Base-by-base conservation (phyloP, 352 stramenopile genomes). In the Globisporangium nunn region DNA sequence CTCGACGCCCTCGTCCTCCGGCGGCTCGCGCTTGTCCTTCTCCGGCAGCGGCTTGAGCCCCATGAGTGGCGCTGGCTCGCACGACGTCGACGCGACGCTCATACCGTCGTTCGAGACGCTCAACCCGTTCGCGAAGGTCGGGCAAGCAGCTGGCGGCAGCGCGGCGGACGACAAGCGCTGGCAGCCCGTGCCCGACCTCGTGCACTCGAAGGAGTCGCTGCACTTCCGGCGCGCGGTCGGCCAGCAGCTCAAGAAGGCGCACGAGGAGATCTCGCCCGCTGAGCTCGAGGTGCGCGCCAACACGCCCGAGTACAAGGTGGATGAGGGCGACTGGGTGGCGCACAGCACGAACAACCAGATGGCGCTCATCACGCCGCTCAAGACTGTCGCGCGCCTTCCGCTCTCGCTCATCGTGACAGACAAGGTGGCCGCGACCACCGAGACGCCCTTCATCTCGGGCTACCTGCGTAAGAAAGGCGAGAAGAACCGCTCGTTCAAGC, bases 231-330 rank as follows among this genome's bases (percentile, higher is more conserved):
- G 71, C 12, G 75, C 77, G 18, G 78, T 95, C 35, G 78, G 77
- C 3, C 74, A 85, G 53, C 74, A 91, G 41, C 59, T 95, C 14
- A 88, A 91, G 64, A 79, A 65, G 51, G 78, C 85, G 6, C 82
- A 93, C 48, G 81, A 91, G 44, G 75, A 91, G 54, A 90, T 91
- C 46, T 91, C 85, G n/a, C 76, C 83, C 0, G 71, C 77, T 0
- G 84, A 92, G 58, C 66, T 95, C 18, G 85, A 95, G 66, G 78
- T 95, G 43, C 73, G 85, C n/a, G 85, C 85, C n/a, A 93, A 95
- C 60, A 95, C 85, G 23, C 85, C 85, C 17, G 82, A 95, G 59
- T 95, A 90, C 66, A 91, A 90, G 61, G 75, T 95, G 45, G 73
- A 89, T 53, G 77, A 92, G 58, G 70, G 80, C 57, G 85, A 95